Percentiles rank a stretch among this genome's conserved stretches.
Evolutionary conservation across 305 asterid species (phyloP).

Genomic region (Andrographis paniculata): DNA sequence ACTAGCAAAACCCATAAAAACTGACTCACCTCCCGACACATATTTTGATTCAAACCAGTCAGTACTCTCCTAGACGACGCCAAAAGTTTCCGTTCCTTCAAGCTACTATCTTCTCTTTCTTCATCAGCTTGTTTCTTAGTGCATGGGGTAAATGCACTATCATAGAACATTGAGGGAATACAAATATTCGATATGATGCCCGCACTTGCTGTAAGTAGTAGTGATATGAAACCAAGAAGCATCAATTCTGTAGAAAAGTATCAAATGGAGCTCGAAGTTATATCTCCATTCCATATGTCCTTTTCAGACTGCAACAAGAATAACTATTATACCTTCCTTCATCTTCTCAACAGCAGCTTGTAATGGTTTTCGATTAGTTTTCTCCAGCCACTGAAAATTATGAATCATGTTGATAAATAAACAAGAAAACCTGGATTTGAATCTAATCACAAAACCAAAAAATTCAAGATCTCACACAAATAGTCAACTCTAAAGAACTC

Average conservation of each 20-base stretch:
- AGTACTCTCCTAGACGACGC: constrained; percentile 54
- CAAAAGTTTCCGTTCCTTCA: constrained; percentile 53
- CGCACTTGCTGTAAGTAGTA: constrained; percentile 57
- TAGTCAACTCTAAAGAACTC: constrained; percentile 8
- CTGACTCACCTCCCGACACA: constrained; percentile 59
- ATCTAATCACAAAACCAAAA: neutral
- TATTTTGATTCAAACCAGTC: constrained; percentile 55
- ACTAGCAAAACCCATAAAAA: constrained; percentile 8
- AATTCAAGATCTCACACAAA: constrained; percentile 1
- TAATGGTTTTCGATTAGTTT: constrained; percentile 67
- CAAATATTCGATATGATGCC: constrained; percentile 47
- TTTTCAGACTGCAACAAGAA: neutral
- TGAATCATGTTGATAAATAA: neutral
- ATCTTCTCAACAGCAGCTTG: constrained; percentile 79
- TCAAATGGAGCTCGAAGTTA: constrained; percentile 4
- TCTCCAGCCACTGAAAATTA: constrained; percentile 74
- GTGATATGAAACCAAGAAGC: constrained; percentile 68
- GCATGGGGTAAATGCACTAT: constrained; percentile 77
- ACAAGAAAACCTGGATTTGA: neutral
- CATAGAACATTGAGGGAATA: constrained; percentile 46
- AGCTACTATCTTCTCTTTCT: constrained; percentile 32
- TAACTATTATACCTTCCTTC: constrained; percentile 42
- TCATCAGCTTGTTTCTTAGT: constrained; percentile 49
- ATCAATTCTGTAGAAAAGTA: constrained; percentile 37
- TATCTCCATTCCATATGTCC: neutral